Conservation (phyloP, 2,329 filamentous ascomycete species). For the Diaporthe caulivora region DNA sequence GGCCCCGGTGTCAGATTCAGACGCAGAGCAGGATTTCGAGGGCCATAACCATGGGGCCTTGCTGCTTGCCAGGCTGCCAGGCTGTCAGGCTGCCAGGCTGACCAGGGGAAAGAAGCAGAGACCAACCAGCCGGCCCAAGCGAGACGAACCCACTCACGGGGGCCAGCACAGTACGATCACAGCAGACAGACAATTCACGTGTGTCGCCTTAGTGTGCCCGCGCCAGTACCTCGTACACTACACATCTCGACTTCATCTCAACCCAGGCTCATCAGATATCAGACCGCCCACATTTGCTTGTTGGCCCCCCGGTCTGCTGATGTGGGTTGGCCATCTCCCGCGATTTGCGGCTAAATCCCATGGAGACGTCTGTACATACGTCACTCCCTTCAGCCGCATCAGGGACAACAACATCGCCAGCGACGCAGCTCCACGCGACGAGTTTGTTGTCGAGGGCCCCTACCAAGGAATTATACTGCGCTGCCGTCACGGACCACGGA, state of each 20-base stretch:
- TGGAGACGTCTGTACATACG: slow-evolving; percentile 19
- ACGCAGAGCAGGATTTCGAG: neutral
- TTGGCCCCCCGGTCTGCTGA: neutral
- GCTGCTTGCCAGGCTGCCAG: neutral
- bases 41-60: neutral
- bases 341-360: slow-evolving; percentile 28
- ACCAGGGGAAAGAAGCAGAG: neutral
- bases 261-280: slow-evolving; percentile 20
- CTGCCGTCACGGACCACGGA: slow-evolving; percentile 2
- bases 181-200: neutral
- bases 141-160: neutral
- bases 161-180: neutral
- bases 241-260: slow-evolving; percentile 1
- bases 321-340: slow-evolving; percentile 30
- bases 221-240: neutral
- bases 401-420: slow-evolving; percentile 3
- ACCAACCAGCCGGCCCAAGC: neutral
- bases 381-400: slow-evolving; percentile 35
- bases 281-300: slow-evolving; percentile 14
- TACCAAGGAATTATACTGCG: slow-evolving; percentile 10
- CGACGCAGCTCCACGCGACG: neutral
- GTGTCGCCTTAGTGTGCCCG: neutral
- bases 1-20: neutral
- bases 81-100: neutral
- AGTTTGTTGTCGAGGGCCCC: neutral